Base-by-base conservation (phyloP, 2,329 filamentous ascomycete species). In the Trichoderma arundinaceum region DNA sequence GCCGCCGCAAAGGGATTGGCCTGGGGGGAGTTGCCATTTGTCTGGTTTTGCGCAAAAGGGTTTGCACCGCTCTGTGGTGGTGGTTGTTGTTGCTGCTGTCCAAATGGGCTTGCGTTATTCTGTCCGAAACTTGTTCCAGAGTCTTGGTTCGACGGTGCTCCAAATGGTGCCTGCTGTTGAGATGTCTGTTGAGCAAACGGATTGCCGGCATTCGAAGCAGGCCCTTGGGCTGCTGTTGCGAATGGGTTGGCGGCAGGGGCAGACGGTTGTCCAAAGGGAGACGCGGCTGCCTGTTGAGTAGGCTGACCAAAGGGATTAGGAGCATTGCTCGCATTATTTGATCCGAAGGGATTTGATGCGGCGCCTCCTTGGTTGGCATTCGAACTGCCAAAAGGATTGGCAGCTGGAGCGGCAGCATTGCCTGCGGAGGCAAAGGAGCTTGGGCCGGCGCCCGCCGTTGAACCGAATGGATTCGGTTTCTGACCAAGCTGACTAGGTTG, bases 391-490 rank as follows among this genome's bases (percentile, higher is more conserved):
- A 77, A 77, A 0, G 75, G 75, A 49, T 72, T 77, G 33, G 71
- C 48, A 33, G 71, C 61, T 4, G 70, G 53, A 6, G 68, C 53
- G 38, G 69, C 73, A 38, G 69, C 69, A 63, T 54, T 67, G 49
- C 65, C 59, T 9, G 68, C 58, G 28, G 69, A 57, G 8, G 69
- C 73, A 68, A 77, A 77, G 9, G 74, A 72, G 33, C 67, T 73
- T 8, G 71, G 46, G 33, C 66, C 49, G 32, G 69, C 65, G 7
- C 54, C 64, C 22, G 62, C 53, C 41, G 64, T 58, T 22, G 65
- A 41, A 7, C 57, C 78, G 61, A 81, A 81, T 3, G 78, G 77
- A 60, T 76, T 82, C 8, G 76, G 69, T 43, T 77, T 77, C 61
- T 76, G 73, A 3, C 78, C 78, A 39, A 79, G 70, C 39, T 77